These are phyloP conservation scores for barrel medic (Medicago truncatula) DNA, from an alignment of 306 rosid genomes.

Conservation along the genomic window DNA sequence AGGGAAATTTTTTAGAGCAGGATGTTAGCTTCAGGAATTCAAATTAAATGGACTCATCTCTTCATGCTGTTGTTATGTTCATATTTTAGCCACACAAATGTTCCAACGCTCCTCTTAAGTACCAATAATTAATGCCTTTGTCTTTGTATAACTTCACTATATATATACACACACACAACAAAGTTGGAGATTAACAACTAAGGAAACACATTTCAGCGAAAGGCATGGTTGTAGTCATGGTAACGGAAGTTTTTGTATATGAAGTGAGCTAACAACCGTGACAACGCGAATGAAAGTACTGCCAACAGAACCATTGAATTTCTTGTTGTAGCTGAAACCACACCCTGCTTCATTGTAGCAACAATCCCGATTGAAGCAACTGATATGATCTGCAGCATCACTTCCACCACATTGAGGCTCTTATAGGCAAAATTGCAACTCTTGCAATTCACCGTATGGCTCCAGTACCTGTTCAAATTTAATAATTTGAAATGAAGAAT, in stretches of 20 bases:
- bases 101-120: background rate
- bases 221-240: constrained; percentile 84
- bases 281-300: constrained; percentile 68
- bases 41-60: background rate
- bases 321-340: constrained; percentile 51
- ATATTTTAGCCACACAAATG: background rate
- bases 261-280: constrained; percentile 77
- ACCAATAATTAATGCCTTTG: background rate
- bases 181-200: constrained; percentile 9
- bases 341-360: constrained; percentile 65
- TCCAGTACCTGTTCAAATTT: constrained; percentile 65
- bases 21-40: background rate
- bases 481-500: background rate
- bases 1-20: background rate
- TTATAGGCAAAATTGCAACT: constrained; percentile 84
- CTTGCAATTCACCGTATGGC: constrained; percentile 81
- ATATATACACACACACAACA: constrained; percentile 9
- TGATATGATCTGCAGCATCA: constrained; percentile 62
- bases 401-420: constrained; percentile 68
- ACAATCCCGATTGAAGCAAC: constrained; percentile 70
- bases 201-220: constrained; percentile 45
- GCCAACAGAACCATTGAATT: constrained; percentile 60
- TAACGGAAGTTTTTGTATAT: constrained; percentile 77
- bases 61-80: background rate
- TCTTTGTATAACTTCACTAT: constrained; percentile 2